These are phyloP conservation scores for Arthrocladium fulminans DNA, from an alignment of 2,329 filamentous ascomycete genomes.

Conservation along the genomic window DNA sequence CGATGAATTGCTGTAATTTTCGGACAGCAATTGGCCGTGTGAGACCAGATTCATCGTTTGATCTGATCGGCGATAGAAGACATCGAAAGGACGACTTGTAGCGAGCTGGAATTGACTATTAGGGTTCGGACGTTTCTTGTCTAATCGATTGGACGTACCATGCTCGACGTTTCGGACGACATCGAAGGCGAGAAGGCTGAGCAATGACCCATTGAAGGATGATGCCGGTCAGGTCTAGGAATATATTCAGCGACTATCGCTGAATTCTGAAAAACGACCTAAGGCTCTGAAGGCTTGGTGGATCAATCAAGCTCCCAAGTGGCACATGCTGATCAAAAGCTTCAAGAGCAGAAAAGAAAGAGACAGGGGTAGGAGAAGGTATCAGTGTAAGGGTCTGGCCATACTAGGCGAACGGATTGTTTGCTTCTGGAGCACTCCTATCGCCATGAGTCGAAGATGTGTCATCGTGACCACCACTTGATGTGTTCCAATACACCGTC, in stretches of 20 bases:
- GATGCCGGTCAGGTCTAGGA: constrained; percentile 4
- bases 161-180: neutral
- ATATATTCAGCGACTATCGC: constrained; percentile 9
- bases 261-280: constrained; percentile 1
- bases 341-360: constrained; percentile 5
- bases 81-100: constrained; percentile 14
- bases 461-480: constrained; percentile 7
- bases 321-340: constrained; percentile 7
- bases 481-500: neutral
- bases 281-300: neutral
- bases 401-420: neutral
- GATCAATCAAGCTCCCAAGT: constrained; percentile 3
- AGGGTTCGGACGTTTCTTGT: neutral
- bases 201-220: constrained; percentile 5
- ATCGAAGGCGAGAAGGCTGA: neutral
- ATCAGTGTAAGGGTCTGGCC: constrained; percentile 7
- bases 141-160: constrained; percentile 4
- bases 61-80: constrained; percentile 22
- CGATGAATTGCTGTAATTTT: constrained; percentile 14
- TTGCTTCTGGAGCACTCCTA: constrained; percentile 7
- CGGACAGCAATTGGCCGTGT: constrained; percentile 15
- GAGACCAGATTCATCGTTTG: constrained; percentile 19
- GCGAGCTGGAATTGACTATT: constrained; percentile 13
- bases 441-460: constrained; percentile 7
- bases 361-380: constrained; percentile 7